These are phyloP conservation scores for Grosmannia clavigera DNA, from an alignment of 2,329 filamentous ascomycete species.

Conservation along the genomic window DNA sequence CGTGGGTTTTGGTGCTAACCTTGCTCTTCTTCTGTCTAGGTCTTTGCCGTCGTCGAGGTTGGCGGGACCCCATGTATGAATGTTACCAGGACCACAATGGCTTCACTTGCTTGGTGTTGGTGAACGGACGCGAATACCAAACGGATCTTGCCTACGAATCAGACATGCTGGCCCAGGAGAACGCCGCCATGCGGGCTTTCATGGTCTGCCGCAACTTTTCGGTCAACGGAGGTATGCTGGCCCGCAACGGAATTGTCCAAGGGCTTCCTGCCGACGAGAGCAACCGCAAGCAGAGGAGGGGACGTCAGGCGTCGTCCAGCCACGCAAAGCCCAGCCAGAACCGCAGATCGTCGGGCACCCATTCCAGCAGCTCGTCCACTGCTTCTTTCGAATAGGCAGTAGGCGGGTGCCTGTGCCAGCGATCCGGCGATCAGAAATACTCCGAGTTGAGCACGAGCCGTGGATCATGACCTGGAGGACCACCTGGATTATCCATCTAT, in stretches of 20 bases:
- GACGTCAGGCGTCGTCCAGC: constrained; percentile 27
- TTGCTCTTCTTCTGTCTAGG: constrained; percentile 36
- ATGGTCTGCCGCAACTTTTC: constrained; percentile 98
- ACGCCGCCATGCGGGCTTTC: constrained; percentile 89
- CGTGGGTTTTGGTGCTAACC: not conserved
- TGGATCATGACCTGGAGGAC: not conserved
- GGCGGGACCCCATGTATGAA: constrained; percentile 84
- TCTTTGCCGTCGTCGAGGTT: constrained; percentile 87
- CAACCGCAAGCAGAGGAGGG: constrained; percentile 34
- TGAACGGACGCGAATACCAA: constrained; percentile 94
- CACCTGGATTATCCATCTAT: not conserved
- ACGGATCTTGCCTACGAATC: constrained; percentile 78
- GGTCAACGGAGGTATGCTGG: constrained; percentile 85
- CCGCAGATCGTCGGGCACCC: constrained; percentile 30
- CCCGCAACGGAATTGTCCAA: constrained; percentile 56
- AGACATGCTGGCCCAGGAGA: constrained; percentile 75
- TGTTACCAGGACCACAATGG: constrained; percentile 62
- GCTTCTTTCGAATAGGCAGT: constrained; percentile 40
- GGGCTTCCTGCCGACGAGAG: constrained; percentile 46
- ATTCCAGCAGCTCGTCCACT: constrained; percentile 52
- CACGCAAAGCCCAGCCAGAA: not conserved
- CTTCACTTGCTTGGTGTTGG: constrained; percentile 80
- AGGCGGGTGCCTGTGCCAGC: not conserved
- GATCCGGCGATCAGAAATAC: not conserved
- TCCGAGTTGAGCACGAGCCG: not conserved